These are phyloP conservation scores for Blastocladiella emersonii DNA, from an alignment of 371 early-diverging fungal genomes.

Conservation along the genomic window DNA sequence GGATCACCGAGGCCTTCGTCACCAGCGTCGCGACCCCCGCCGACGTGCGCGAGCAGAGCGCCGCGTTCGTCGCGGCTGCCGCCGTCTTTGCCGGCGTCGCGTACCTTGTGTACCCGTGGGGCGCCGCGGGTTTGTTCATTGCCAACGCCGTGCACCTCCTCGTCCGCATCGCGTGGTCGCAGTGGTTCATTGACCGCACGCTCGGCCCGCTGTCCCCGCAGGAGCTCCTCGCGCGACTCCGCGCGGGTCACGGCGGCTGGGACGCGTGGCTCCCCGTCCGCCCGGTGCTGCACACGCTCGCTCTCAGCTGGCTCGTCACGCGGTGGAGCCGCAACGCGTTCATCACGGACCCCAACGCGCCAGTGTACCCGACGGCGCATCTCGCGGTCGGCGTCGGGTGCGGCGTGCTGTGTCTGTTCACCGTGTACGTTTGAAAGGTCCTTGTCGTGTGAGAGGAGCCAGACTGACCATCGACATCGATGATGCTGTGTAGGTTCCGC, in stretches of 20 bases:
- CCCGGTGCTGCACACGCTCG: not conserved
- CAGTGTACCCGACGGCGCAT: not conserved
- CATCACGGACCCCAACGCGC: not conserved
- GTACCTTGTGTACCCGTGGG: constrained; percentile 38
- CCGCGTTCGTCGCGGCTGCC: constrained; percentile 63
- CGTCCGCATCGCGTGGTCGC: constrained; percentile 61
- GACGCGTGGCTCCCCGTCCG: not conserved
- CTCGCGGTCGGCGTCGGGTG: not conserved
- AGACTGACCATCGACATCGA: too few relatives aligned
- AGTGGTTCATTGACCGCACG: constrained; percentile 33
- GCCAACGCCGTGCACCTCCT: constrained; percentile 75
- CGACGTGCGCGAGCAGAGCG: constrained; percentile 44
- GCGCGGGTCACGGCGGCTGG: not conserved
- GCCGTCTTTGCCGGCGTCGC: constrained; percentile 48
- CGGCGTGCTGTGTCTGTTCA: too few relatives aligned
- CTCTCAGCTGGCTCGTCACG: not conserved
- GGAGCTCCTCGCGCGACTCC: not conserved
- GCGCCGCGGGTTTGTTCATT: constrained; percentile 62
- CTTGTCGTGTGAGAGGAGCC: too few relatives aligned
- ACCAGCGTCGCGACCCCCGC: constrained; percentile 60
- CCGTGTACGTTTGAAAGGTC: too few relatives aligned
- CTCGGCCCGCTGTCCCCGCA: not conserved
- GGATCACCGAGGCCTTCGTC: constrained; percentile 84
- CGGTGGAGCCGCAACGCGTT: not conserved
- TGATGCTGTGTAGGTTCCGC: too few relatives aligned